These are phyloP conservation scores for Candida glaebosa DNA, from an alignment of 805 yeast species.

Conservation along the genomic window DNA sequence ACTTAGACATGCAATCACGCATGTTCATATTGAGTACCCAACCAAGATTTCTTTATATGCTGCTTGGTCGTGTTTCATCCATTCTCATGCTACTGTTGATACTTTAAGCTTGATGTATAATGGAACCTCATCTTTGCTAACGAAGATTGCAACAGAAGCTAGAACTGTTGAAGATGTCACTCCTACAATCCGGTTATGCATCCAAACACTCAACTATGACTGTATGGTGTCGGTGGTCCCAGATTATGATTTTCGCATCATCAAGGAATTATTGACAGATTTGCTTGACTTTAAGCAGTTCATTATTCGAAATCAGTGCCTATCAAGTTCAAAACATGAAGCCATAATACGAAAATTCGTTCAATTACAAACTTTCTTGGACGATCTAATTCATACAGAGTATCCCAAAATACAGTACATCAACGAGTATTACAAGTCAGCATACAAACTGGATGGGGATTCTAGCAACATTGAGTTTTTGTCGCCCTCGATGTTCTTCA, in stretches of 20 bases:
- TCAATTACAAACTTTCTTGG: slow-evolving; percentile 30
- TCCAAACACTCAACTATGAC: slow-evolving; percentile 21
- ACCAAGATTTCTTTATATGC: slow-evolving; percentile 35
- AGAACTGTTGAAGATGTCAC: slow-evolving; percentile 14
- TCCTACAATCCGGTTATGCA: slow-evolving; percentile 15
- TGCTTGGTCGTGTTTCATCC: slow-evolving; percentile 33
- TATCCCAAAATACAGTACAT: slow-evolving; percentile 25
- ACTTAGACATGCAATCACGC: slow-evolving; percentile 28
- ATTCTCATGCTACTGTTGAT: slow-evolving; percentile 27
- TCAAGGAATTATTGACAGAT: slow-evolving; percentile 22
- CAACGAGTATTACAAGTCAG: slow-evolving; percentile 21
- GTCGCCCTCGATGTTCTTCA: slow-evolving; percentile 29
- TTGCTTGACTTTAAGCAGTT: slow-evolving; percentile 25
- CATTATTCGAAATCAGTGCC: slow-evolving; percentile 12
- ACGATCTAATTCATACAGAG: slow-evolving; percentile 20
- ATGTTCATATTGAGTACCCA: slow-evolving; percentile 32
- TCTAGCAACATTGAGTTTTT: slow-evolving; percentile 18
- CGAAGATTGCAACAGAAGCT: slow-evolving; percentile 22
- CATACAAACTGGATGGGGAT: slow-evolving; percentile 12
- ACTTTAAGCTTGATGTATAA: slow-evolving; percentile 30
- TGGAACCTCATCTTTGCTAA: slow-evolving; percentile 32
- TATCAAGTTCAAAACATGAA: slow-evolving; percentile 10
- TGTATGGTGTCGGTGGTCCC: slow-evolving; percentile 23
- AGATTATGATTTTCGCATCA: slow-evolving; percentile 30
- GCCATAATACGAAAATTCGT: slow-evolving; percentile 9